phyloP scores from a whole-genome alignment of 176 grass and related monocot genomes.

The Phoenix dactylifera region DNA sequence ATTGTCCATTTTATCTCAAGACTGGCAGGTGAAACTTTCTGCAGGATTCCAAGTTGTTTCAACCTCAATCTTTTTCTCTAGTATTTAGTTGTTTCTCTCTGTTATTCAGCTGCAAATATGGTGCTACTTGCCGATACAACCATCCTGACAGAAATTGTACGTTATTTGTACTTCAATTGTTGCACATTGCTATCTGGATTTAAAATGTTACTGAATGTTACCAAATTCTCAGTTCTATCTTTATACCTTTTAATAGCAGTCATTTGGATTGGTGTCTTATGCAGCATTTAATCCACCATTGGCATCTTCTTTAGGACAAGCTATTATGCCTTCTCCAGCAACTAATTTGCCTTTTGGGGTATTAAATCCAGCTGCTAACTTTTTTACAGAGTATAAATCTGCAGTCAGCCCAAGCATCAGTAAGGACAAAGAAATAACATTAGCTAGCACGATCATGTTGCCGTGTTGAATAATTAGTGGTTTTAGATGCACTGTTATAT shows the following conservation, averaged over 20 bases:
- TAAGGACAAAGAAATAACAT: constrained; percentile 21
- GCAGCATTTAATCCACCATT: constrained; percentile 52
- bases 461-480: too few relatives aligned
- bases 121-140: constrained; percentile 59
- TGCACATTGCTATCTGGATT: too few relatives aligned
- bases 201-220: too few relatives aligned
- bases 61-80: too few relatives aligned
- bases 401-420: constrained; percentile 25
- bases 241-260: too few relatives aligned
- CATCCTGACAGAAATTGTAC: constrained; percentile 72
- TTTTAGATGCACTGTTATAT: too few relatives aligned
- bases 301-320: constrained; percentile 27
- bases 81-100: background rate
- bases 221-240: too few relatives aligned
- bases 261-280: constrained; percentile 10
- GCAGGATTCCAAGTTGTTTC: too few relatives aligned
- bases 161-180: constrained; percentile 14
- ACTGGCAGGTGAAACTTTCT: constrained; percentile 57
- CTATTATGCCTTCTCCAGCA: constrained; percentile 30
- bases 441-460: too few relatives aligned
- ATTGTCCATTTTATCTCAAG: constrained; percentile 96
- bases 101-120: constrained; percentile 80
- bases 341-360: constrained; percentile 23
- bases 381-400: constrained; percentile 52
- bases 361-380: constrained; percentile 48